Percentiles rank a stretch among this genome's conserved stretches.
These are phyloP conservation scores for Viola odorata DNA, from an alignment of 345 rosid species.

Conservation along the genomic window DNA sequence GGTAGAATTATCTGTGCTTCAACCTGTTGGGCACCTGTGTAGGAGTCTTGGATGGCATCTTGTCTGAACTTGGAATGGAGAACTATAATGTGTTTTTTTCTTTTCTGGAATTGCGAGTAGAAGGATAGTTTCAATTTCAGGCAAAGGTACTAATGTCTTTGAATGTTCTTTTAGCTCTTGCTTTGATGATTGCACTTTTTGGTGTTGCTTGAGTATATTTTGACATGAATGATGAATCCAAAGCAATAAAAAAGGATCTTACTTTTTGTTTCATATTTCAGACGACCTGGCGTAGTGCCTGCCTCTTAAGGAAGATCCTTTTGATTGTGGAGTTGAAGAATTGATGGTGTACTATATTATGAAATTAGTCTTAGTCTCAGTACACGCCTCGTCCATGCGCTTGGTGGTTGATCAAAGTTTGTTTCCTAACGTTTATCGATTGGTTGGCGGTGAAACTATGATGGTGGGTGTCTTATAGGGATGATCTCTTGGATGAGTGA, in stretches of 20 bases:
- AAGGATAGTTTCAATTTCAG: not conserved
- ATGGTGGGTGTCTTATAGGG: too few species aligned
- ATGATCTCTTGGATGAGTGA: too few species aligned
- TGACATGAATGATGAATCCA: not conserved
- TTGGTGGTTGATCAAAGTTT: too few species aligned
- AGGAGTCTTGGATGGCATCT: constrained; percentile 2
- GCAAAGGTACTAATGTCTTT: not conserved
- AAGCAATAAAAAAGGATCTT: not conserved
- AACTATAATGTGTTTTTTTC: not conserved
- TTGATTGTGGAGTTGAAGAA: not conserved
- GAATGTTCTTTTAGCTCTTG: too few species aligned
- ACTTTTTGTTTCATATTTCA: not conserved
- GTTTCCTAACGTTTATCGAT: too few species aligned
- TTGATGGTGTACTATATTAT: not conserved
- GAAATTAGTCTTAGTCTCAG: too few species aligned
- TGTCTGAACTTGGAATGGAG: not conserved
- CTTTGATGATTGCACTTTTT: not conserved
- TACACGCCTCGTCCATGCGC: too few species aligned
- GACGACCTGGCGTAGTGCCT: not conserved
- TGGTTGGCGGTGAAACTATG: too few species aligned
- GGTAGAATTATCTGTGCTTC: constrained; percentile 72
- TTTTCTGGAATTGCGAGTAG: too few species aligned
- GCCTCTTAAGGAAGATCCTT: not conserved
- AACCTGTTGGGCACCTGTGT: constrained; percentile 72
- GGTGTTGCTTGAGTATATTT: too few species aligned